Conservation (phyloP, 352 stramenopile species). For the Thraustotheca clavata region DNA sequence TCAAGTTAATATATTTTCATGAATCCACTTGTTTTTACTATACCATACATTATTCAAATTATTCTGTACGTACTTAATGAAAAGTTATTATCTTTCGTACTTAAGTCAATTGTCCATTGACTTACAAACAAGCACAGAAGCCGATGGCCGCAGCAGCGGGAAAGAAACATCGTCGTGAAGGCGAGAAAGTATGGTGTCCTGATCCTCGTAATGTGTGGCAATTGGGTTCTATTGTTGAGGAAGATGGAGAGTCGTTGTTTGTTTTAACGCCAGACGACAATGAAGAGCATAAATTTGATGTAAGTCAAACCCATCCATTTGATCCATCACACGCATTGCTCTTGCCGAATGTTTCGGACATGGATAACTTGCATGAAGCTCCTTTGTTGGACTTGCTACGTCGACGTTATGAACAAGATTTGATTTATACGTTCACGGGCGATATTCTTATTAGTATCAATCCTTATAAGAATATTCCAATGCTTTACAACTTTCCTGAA, state of each 20-base stretch:
- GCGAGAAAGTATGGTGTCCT: slow-evolving; percentile 83
- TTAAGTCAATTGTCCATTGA: not conserved
- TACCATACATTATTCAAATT: no score
- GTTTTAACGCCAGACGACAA: slow-evolving; percentile 73
- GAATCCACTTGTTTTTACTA: no score
- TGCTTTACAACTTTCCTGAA: slow-evolving; percentile 87
- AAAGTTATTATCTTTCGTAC: no score
- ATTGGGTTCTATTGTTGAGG: slow-evolving; percentile 75
- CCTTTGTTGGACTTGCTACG: slow-evolving; percentile 85
- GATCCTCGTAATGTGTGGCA: slow-evolving; percentile 83
- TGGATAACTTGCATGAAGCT: slow-evolving; percentile 90
- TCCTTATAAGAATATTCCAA: slow-evolving; percentile 92
- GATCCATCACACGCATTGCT: slow-evolving; percentile 85
- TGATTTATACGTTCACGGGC: slow-evolving; percentile 93
- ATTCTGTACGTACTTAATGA: no score
- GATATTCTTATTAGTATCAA: slow-evolving; percentile 96
- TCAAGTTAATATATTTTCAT: no score
- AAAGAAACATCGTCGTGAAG: slow-evolving; percentile 45
- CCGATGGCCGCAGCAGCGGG: slow-evolving; percentile 1
- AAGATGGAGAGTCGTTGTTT: slow-evolving; percentile 78
- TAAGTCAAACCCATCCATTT: slow-evolving; percentile 83
- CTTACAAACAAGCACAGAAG: slow-evolving; percentile 11
- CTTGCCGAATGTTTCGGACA: slow-evolving; percentile 87
- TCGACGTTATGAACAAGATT: slow-evolving; percentile 81
- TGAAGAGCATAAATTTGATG: slow-evolving; percentile 66